A percentile compares a stretch with the other conserved stretches of the same genome.
phyloP scores from a whole-genome alignment of 345 rosid genomes.

The Lepidium sativum region DNA sequence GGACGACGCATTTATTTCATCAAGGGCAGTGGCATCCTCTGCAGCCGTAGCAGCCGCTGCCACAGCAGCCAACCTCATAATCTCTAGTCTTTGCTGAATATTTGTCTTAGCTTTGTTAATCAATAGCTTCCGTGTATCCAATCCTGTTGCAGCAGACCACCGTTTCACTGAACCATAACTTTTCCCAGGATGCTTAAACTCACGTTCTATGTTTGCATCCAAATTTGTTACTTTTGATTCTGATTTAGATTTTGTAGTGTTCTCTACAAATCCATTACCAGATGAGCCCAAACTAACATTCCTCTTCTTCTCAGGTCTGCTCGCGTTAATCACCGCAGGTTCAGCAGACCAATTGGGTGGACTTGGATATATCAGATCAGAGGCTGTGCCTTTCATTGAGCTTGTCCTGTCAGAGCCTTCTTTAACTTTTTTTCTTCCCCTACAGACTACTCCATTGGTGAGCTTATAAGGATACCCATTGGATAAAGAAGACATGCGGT shows the following conservation, averaged over 20 bases:
- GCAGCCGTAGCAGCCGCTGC: constrained; percentile 38
- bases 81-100: constrained; percentile 57
- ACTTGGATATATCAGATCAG: no score
- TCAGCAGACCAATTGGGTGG: no score
- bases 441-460: constrained; percentile 37
- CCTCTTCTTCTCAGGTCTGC: no score
- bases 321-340: no score
- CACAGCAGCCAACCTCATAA: constrained; percentile 43
- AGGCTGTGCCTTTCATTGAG: constrained; percentile 32
- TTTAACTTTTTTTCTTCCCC: constrained; percentile 38
- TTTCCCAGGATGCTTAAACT: constrained; percentile 44
- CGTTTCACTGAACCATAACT: constrained; percentile 43
- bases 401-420: constrained; percentile 42
- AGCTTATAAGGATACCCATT: constrained; percentile 45
- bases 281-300: constrained; percentile 46
- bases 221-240: no score
- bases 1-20: constrained; percentile 21
- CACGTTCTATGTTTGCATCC: no score
- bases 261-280: constrained; percentile 49
- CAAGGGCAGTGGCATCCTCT: constrained; percentile 4
- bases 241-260: no score
- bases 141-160: constrained; percentile 46
- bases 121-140: constrained; percentile 79
- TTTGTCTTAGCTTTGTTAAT: constrained; percentile 67
- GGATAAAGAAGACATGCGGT: constrained; percentile 42